These are phyloP conservation scores for Neurospora intermedia DNA, from an alignment of 495 filamentous ascomycete species.

Conservation along the genomic window DNA sequence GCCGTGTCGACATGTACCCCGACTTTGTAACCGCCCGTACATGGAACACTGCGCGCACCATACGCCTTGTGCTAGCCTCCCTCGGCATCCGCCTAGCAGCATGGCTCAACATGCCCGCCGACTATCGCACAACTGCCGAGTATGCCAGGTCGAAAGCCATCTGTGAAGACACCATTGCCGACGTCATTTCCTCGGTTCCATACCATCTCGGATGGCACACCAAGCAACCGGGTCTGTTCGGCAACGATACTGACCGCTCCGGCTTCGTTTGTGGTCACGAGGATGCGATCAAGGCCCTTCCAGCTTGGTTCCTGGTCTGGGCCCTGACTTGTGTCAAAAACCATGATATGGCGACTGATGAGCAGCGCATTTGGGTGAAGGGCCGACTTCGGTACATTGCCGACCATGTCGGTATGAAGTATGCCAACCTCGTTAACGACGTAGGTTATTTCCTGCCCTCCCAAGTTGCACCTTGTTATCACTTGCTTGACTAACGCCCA, in stretches of 20 bases:
- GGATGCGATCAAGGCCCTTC: constrained; percentile 29
- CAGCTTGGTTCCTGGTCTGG: constrained; percentile 31
- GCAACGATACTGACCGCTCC: constrained; percentile 6
- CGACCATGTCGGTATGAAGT: constrained; percentile 31
- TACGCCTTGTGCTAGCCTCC: constrained; percentile 33
- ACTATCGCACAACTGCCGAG: constrained; percentile 41
- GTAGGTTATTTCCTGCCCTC: constrained; percentile 12
- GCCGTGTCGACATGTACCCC: constrained; percentile 39
- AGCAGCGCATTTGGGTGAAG: constrained; percentile 34
- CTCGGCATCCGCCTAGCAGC: constrained; percentile 36
- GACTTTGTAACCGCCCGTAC: constrained; percentile 37
- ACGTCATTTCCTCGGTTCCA: constrained; percentile 41
- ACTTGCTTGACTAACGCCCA: neutral
- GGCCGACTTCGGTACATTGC: constrained; percentile 33
- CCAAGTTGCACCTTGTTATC: neutral
- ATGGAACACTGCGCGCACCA: constrained; percentile 33
- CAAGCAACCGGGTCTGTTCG: constrained; percentile 13
- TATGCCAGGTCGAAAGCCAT: constrained; percentile 31
- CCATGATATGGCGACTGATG: constrained; percentile 33
- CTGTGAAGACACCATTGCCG: constrained; percentile 32
- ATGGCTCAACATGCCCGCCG: constrained; percentile 36
- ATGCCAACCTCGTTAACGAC: constrained; percentile 30
- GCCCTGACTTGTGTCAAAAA: constrained; percentile 26
- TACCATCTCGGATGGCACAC: constrained; percentile 41
- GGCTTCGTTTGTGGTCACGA: constrained; percentile 31